phyloP scores from a whole-genome alignment of 208 protist genomes.

The Wallacemonas collosoma region DNA sequence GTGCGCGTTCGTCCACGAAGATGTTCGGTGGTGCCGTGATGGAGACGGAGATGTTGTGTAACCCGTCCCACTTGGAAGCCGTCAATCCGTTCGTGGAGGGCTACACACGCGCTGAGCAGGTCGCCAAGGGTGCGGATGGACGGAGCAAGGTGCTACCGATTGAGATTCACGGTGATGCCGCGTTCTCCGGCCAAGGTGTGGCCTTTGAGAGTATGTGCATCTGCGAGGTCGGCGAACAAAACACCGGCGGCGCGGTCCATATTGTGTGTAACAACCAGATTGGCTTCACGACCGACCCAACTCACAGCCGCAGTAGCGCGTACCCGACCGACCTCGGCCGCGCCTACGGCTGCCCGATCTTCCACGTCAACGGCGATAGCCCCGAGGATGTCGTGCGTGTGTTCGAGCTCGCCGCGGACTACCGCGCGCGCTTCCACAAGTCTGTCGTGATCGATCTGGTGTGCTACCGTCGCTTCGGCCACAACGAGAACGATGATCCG shows the following conservation, averaged over 20 bases:
- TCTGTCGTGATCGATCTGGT: conserved; percentile 98
- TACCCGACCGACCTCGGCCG: conserved; percentile 98
- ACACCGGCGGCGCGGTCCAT: conserved; percentile 98
- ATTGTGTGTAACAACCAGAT: conserved; percentile 99
- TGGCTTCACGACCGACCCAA: conserved; percentile 99
- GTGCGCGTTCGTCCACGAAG: conserved; percentile 73
- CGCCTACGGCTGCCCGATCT: conserved; percentile 93
- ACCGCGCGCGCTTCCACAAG: conserved; percentile 90
- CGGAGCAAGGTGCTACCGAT: conserved; percentile 78
- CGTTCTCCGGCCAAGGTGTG: conserved; percentile 97
- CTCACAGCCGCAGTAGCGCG: conserved; percentile 93
- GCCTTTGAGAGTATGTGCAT: conserved; percentile 98
- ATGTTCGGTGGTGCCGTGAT: conserved; percentile 75
- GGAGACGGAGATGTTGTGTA: conserved; percentile 96
- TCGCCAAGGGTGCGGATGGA: conserved; percentile 53
- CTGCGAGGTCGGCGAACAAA: conserved; percentile 90
- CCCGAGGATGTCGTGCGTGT: conserved; percentile 93
- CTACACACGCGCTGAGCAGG: conserved; percentile 96
- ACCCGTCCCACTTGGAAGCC: conserved; percentile 99
- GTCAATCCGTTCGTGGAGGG: conserved; percentile 98
- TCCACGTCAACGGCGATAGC: conserved; percentile 99
- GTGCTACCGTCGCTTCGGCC: conserved; percentile 96
- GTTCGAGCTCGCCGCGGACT: conserved; percentile 93
- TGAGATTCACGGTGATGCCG: conserved; percentile 98
- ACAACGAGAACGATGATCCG: conserved; percentile 99